Percentiles rank a stretch among this genome's conserved stretches.
Evolutionary conservation across 2,329 filamentous ascomycete species (phyloP).

Genomic region (Parafenestella ontariensis): DNA sequence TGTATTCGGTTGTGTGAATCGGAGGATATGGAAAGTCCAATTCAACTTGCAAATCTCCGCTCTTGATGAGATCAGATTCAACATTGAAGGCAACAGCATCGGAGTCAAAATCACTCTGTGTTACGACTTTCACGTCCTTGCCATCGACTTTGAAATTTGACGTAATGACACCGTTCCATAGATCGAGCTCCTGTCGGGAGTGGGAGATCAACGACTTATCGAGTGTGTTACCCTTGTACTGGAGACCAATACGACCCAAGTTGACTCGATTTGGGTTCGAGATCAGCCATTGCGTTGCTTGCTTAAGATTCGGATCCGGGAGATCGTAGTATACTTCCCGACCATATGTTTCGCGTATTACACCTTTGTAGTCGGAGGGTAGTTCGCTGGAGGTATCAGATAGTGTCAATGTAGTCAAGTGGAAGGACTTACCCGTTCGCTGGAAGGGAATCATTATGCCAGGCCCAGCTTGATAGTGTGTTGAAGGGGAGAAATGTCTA

Average conservation of each 20-base stretch:
- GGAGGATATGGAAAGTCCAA: conserved; percentile 61
- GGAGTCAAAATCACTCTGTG: conserved; percentile 54
- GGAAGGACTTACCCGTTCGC: conserved; percentile 31
- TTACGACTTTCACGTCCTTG: conserved; percentile 51
- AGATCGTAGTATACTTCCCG: conserved; percentile 51
- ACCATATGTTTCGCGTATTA: conserved; percentile 53
- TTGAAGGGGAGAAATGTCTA: conserved; percentile 50
- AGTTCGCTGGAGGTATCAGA: conserved; percentile 16
- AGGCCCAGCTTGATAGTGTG: conserved; percentile 52
- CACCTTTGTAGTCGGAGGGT: conserved; percentile 38
- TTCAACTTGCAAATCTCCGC: conserved; percentile 54
- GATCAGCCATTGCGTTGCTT: conserved; percentile 60
- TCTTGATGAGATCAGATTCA: conserved; percentile 52
- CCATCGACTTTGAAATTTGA: conserved; percentile 56
- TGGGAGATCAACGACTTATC: conserved; percentile 16
- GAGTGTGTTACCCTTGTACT: conserved; percentile 47
- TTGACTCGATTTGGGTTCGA: conserved; percentile 61
- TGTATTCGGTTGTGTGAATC: conserved; percentile 32
- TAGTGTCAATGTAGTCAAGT: conserved; percentile 20
- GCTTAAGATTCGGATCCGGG: conserved; percentile 48
- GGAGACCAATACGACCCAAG: conserved; percentile 56
- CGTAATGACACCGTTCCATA: conserved; percentile 57
- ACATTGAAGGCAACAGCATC: conserved; percentile 56
- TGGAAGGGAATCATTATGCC: conserved; percentile 55
- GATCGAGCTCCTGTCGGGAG: conserved; percentile 52